Percentiles rank a stretch among this genome's conserved stretches.
phyloP scores from a whole-genome alignment of 768 basidiomycete genomes.

The Gyrodon lividus region DNA sequence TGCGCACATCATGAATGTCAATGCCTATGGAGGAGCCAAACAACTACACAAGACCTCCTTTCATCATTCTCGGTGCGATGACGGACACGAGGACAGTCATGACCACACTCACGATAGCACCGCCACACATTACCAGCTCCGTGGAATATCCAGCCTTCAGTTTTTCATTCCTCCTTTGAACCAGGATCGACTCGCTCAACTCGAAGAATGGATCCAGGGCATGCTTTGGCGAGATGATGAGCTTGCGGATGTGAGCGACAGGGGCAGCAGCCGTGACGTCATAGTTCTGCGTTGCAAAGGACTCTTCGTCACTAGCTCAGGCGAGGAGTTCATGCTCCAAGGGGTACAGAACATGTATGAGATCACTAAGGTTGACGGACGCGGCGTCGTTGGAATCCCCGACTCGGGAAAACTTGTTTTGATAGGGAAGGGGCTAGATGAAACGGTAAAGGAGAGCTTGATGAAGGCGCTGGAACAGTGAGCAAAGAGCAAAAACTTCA shows the following conservation, averaged over 20 bases:
- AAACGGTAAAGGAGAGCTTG: slow-evolving; percentile 54
- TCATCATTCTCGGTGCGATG: slow-evolving; percentile 33
- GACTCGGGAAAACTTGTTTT: slow-evolving; percentile 80
- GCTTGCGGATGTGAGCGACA: slow-evolving; percentile 36
- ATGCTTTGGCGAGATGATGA: slow-evolving; percentile 78
- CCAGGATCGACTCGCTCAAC: slow-evolving; percentile 40
- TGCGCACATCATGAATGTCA: slow-evolving; percentile 71
- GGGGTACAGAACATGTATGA: slow-evolving; percentile 93
- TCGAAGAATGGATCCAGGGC: slow-evolving; percentile 80
- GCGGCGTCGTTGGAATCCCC: slow-evolving; percentile 46
- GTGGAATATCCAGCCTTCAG: slow-evolving; percentile 82
- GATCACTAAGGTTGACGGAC: slow-evolving; percentile 46
- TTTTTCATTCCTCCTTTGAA: slow-evolving; percentile 64
- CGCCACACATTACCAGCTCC: slow-evolving; percentile 61
- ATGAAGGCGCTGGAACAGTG: slow-evolving; percentile 24
- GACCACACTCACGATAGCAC: slow-evolving; percentile 35
- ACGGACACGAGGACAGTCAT: slow-evolving; percentile 28
- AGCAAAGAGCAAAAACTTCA: neutral
- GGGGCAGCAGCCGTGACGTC: slow-evolving; percentile 28
- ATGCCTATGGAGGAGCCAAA: slow-evolving; percentile 64
- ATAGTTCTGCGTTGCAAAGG: slow-evolving; percentile 89
- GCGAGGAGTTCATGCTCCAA: slow-evolving; percentile 75
- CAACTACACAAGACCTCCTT: slow-evolving; percentile 24
- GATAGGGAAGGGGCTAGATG: slow-evolving; percentile 78
- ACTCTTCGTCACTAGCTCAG: slow-evolving; percentile 54